A percentile compares a stretch with the other conserved stretches of the same genome.
These are phyloP conservation scores for Vitis hybrid DNA, from an alignment of 177 flowering plant species.

Conservation along the genomic window DNA sequence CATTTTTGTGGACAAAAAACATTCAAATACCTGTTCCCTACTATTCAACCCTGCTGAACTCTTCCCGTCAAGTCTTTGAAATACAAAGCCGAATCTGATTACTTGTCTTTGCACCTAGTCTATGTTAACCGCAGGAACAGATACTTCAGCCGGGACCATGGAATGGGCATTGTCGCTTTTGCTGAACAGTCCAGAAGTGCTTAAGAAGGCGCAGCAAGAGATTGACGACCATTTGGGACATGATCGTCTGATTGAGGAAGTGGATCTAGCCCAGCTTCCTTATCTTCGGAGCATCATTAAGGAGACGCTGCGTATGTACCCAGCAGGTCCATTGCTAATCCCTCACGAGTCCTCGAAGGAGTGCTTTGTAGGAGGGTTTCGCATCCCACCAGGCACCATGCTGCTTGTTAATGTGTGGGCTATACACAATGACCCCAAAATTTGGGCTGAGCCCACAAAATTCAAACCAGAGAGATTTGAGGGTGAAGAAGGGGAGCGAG, in stretches of 20 bases:
- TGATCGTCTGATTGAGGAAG: conserved; percentile 21
- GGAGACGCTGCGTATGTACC: conserved; percentile 27
- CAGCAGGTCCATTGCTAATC: conserved; percentile 26
- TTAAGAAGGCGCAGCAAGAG: conserved; percentile 24
- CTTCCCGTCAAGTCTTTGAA: too few species aligned
- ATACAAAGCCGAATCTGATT: too few species aligned
- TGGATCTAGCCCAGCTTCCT: conserved; percentile 21
- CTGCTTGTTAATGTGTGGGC: conserved; percentile 26
- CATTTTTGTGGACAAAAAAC: too few species aligned
- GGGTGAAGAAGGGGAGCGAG: background rate
- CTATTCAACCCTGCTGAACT: too few species aligned
- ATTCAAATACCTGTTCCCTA: too few species aligned
- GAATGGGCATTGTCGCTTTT: conserved; percentile 36
- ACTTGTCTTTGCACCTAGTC: background rate
- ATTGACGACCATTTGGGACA: conserved; percentile 21
- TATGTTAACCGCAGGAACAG: conserved; percentile 24
- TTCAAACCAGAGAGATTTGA: conserved; percentile 19
- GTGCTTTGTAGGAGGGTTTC: conserved; percentile 21
- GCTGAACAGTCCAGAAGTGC: conserved; percentile 17
- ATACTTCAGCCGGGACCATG: conserved; percentile 21
- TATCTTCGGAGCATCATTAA: conserved; percentile 23
- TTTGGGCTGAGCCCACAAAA: conserved; percentile 26
- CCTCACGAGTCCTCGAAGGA: conserved; percentile 27
- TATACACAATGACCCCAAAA: conserved; percentile 21
- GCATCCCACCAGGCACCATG: conserved; percentile 17